These are phyloP conservation scores for Sarocladium kiliense DNA, from an alignment of 2,329 filamentous ascomycete genomes.

Conservation along the genomic window DNA sequence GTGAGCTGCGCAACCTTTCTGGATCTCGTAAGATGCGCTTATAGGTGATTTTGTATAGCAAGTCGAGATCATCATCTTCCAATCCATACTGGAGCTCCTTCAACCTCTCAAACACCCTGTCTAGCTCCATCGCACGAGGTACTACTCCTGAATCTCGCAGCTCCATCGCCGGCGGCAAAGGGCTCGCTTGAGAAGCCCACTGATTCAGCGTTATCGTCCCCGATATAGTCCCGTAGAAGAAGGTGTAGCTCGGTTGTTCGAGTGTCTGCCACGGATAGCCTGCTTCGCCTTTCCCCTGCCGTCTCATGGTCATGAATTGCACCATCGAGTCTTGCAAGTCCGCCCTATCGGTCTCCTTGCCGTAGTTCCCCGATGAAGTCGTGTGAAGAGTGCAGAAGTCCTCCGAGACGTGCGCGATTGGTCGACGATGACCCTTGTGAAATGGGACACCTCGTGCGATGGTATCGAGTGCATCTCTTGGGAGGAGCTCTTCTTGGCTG, in stretches of 20 bases:
- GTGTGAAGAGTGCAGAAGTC: slow-evolving; percentile 52
- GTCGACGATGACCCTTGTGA: slow-evolving; percentile 48
- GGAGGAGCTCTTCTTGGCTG: slow-evolving; percentile 43
- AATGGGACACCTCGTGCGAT: slow-evolving; percentile 53
- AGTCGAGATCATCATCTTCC: slow-evolving; percentile 51
- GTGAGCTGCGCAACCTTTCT: slow-evolving; percentile 54
- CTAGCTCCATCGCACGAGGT: slow-evolving; percentile 57
- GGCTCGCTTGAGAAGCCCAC: slow-evolving; percentile 58
- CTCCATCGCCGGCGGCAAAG: slow-evolving; percentile 48
- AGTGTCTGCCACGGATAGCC: slow-evolving; percentile 62
- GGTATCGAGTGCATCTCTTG: slow-evolving; percentile 50
- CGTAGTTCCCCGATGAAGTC: slow-evolving; percentile 39
- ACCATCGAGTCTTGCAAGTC: slow-evolving; percentile 51
- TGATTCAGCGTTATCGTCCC: slow-evolving; percentile 70
- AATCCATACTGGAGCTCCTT: slow-evolving; percentile 51
- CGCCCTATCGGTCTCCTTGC: slow-evolving; percentile 39
- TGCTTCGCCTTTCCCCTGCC: slow-evolving; percentile 37
- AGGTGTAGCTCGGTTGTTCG: slow-evolving; percentile 68
- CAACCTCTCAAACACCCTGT: slow-evolving; percentile 53
- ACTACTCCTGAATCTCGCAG: slow-evolving; percentile 53
- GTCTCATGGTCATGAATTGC: slow-evolving; percentile 51
- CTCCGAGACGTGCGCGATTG: slow-evolving; percentile 50
- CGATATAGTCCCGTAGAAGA: slow-evolving; percentile 59
- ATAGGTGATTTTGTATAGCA: slow-evolving; percentile 62
- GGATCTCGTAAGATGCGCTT: slow-evolving; percentile 62